phyloP scores from a whole-genome alignment of 164 flowering plant species.

The Nymphaea colorata region DNA sequence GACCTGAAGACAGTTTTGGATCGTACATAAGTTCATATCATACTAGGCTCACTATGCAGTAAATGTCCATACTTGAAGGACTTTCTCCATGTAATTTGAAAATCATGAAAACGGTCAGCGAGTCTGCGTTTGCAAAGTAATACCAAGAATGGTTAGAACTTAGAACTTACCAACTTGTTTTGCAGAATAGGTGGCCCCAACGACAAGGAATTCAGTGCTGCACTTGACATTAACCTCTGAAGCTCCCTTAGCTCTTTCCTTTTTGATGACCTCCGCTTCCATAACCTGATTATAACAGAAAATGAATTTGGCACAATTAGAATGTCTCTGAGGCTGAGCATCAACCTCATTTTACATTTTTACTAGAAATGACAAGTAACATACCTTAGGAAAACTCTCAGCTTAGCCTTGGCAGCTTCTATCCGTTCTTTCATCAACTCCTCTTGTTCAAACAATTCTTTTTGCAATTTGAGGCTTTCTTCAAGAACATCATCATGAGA shows the following conservation, averaged over 20 bases:
- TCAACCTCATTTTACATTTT: not conserved
- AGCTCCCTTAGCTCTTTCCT: conserved; percentile 49
- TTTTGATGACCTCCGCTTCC: conserved; percentile 57
- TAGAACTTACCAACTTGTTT: conserved; percentile 36
- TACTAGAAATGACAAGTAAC: conserved; percentile 2
- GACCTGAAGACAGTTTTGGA: too few species aligned
- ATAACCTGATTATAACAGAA: conserved; percentile 36
- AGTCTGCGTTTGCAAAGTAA: too few species aligned
- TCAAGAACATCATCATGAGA: conserved; percentile 7
- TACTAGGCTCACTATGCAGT: too few species aligned
- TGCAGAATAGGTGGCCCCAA: conserved; percentile 59
- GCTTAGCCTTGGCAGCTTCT: conserved; percentile 64
- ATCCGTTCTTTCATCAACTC: conserved; percentile 18
- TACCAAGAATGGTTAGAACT: conserved; percentile 3
- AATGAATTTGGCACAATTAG: not conserved
- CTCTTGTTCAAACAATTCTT: conserved; percentile 3
- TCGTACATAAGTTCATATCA: too few species aligned
- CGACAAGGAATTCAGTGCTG: conserved; percentile 62
- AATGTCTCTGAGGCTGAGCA: not conserved
- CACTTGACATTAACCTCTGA: conserved; percentile 49
- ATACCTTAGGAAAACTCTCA: conserved; percentile 72
- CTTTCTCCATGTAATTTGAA: too few species aligned
- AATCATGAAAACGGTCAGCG: too few species aligned
- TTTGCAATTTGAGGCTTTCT: not conserved
- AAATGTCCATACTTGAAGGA: too few species aligned